phyloP scores from a whole-genome alignment of 1,284 basidiomycete species.

The Earliella scabrosa region DNA sequence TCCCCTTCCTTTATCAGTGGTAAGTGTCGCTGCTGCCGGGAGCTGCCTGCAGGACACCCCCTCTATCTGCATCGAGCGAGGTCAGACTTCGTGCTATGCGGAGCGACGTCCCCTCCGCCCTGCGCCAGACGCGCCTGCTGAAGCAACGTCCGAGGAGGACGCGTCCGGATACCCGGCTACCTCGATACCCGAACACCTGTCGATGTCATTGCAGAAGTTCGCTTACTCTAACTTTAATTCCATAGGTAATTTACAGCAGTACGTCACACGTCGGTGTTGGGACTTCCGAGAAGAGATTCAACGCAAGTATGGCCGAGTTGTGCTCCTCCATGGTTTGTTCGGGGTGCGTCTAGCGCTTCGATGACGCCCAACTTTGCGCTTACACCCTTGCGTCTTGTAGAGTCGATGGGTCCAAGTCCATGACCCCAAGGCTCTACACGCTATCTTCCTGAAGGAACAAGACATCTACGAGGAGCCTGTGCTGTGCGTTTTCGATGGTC shows the following conservation, averaged over 20 bases:
- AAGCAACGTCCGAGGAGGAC: not conserved
- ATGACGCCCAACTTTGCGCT: not conserved
- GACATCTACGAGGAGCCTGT: slow-evolving; percentile 33
- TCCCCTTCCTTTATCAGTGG: slow-evolving; percentile 7
- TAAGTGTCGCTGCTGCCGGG: not conserved
- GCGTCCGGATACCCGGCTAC: not conserved
- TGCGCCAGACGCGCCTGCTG: not conserved
- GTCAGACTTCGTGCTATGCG: too few species aligned
- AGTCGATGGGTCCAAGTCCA: slow-evolving; percentile 22
- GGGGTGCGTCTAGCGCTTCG: slow-evolving; percentile 3
- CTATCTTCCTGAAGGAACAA: slow-evolving; percentile 38
- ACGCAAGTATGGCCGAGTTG: slow-evolving; percentile 13
- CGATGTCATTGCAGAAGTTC: too few species aligned
- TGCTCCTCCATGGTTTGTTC: slow-evolving; percentile 4
- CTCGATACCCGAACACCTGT: not conserved
- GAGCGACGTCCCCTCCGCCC: too few species aligned
- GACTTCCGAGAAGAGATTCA: slow-evolving; percentile 10
- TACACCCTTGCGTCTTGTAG: not conserved
- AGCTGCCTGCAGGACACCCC: not conserved
- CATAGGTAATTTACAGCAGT: slow-evolving; percentile 18
- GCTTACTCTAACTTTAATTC: too few species aligned
- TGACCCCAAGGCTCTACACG: slow-evolving; percentile 33
- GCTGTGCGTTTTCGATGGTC: not conserved
- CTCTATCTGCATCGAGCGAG: not conserved
- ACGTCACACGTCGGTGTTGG: slow-evolving; percentile 15